Evolutionary conservation across 225 moss, liverwort and hornwort genomes (phyloP).

Genomic region (Rhytidiadelphus loreus): DNA sequence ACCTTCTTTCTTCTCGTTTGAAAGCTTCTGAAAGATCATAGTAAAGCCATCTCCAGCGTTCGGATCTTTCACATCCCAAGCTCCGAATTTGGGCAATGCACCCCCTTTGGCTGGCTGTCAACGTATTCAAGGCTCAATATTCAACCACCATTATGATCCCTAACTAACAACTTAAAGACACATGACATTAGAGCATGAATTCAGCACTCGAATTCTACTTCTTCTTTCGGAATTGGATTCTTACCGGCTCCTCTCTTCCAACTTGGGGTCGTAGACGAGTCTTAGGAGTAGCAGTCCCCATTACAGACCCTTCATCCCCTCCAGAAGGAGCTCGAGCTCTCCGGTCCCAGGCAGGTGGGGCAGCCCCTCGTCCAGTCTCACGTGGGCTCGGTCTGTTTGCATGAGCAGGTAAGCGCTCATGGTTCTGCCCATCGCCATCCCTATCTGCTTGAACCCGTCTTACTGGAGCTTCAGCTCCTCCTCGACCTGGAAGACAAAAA

Average conservation of each 20-base stretch:
- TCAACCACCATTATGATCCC: not conserved
- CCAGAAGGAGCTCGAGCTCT: constrained; percentile 20
- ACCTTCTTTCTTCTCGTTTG: constrained; percentile 57
- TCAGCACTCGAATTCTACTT: not conserved
- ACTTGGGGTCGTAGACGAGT: constrained; percentile 20
- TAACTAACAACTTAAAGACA: not conserved
- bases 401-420: constrained; percentile 25
- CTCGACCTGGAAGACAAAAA: constrained; percentile 20
- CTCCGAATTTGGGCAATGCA: constrained; percentile 54
- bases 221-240: not conserved
- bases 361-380: constrained; percentile 30
- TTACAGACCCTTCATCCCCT: constrained; percentile 38
- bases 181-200: not conserved
- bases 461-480: constrained; percentile 20
- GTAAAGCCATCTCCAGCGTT: constrained; percentile 56
- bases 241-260: constrained; percentile 43
- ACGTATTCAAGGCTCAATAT: constrained; percentile 2
- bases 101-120: constrained; percentile 48
- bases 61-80: constrained; percentile 56
- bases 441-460: constrained; percentile 29
- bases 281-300: constrained; percentile 18
- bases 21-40: constrained; percentile 52
- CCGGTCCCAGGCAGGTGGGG: constrained; percentile 37
- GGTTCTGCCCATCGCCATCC: constrained; percentile 25
- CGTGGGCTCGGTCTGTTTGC: constrained; percentile 17